Conservation (phyloP, 208 protist species). For the Leishmania mexicana region DNA sequence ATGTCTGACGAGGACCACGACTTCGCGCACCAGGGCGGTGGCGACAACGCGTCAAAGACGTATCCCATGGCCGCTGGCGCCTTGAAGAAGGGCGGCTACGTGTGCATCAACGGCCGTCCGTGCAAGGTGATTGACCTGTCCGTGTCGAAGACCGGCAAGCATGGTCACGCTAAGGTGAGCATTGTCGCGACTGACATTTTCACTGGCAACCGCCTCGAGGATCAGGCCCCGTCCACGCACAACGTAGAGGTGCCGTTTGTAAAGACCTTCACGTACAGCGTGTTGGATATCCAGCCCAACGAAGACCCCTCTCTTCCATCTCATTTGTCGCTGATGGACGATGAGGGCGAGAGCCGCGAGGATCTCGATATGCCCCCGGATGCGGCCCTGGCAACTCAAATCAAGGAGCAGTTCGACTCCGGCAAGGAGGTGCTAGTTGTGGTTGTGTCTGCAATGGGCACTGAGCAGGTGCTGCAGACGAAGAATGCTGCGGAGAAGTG, state of each 20-base stretch:
- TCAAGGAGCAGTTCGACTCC: conserved; percentile 92
- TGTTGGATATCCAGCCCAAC: conserved; percentile 94
- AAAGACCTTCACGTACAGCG: conserved; percentile 94
- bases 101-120: conserved; percentile 91
- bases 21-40: conserved; percentile 65
- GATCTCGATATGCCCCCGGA: conserved; percentile 96
- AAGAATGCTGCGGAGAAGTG: conserved; percentile 92
- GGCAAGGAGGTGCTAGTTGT: conserved; percentile 95
- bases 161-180: conserved; percentile 99
- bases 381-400: conserved; percentile 84
- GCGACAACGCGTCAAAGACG: conserved; percentile 77
- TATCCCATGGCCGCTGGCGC: conserved; percentile 88
- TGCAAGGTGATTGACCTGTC: conserved; percentile 98
- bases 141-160: conserved; percentile 99
- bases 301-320: conserved; percentile 67
- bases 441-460: conserved; percentile 95
- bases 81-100: conserved; percentile 90
- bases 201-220: conserved; percentile 98
- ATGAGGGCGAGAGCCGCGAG: conserved; percentile 94
- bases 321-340: conserved; percentile 92
- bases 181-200: conserved; percentile 98
- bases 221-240: conserved; percentile 97
- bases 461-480: conserved; percentile 93
- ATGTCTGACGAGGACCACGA: conserved; percentile 78
- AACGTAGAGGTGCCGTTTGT: conserved; percentile 97